Evolutionary conservation across 1,139 yeast species (phyloP).

Genomic region (Geotrichum aggregatum): DNA sequence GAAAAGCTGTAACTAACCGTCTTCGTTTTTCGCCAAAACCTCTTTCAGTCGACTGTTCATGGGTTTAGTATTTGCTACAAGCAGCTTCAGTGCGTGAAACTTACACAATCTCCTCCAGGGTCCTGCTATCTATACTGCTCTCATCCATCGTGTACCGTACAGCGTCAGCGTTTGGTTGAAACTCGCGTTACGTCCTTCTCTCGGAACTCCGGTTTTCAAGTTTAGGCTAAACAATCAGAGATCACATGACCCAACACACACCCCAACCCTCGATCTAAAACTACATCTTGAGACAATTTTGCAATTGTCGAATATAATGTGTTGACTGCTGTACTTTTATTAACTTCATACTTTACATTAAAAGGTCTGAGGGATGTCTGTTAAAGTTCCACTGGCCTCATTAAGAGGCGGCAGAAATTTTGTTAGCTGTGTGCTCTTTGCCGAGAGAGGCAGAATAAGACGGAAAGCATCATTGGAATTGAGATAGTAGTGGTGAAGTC

Average conservation of each 20-base stretch:
- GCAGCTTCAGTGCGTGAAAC: neutral
- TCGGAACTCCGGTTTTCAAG: no score
- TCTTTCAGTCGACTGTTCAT: constrained; percentile 20
- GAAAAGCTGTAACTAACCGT: constrained; percentile 38
- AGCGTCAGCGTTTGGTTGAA: neutral
- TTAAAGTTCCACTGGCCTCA: neutral
- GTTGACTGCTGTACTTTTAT: no score
- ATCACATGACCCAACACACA: no score
- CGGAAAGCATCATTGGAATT: constrained; percentile 92
- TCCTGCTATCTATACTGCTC: neutral
- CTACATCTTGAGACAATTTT: no score
- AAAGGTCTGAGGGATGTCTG: neutral
- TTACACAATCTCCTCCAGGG: neutral
- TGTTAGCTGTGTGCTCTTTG: constrained; percentile 46
- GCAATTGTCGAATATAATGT: no score
- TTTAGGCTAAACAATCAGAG: no score
- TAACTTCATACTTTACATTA: no score
- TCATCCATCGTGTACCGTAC: neutral
- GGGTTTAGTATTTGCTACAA: no score
- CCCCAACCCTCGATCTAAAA: no score
- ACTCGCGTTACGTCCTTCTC: no score
- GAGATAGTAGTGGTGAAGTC: constrained; percentile 80
- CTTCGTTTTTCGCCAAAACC: constrained; percentile 38
- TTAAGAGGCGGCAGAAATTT: constrained; percentile 25
- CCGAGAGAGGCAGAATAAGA: constrained; percentile 63